These are phyloP conservation scores for Phytophthora podocarpi DNA, from an alignment of 352 stramenopile genomes.

Conservation along the genomic window DNA sequence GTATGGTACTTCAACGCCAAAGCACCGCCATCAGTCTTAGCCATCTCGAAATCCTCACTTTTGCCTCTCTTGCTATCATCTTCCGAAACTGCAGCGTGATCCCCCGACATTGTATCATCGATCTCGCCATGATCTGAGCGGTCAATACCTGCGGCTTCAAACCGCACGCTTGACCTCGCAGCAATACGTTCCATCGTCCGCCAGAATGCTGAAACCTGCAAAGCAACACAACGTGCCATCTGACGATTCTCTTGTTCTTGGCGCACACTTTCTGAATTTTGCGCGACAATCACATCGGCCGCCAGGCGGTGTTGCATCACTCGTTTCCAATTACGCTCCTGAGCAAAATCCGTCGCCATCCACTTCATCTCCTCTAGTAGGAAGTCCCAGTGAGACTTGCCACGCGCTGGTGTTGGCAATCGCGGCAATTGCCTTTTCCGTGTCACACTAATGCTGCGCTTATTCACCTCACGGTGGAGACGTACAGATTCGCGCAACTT, in stretches of 20 bases:
- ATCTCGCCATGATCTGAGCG: slow-evolving; percentile 12
- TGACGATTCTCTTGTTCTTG: slow-evolving; percentile 72
- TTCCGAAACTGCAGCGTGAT: slow-evolving; percentile 15
- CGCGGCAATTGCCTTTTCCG: slow-evolving; percentile 78
- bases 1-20: slow-evolving; percentile 49
- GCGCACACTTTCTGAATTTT: slow-evolving; percentile 70
- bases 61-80: slow-evolving; percentile 31
- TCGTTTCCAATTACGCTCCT: slow-evolving; percentile 97
- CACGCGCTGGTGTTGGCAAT: slow-evolving; percentile 51
- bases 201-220: slow-evolving; percentile 85
- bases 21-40: slow-evolving; percentile 3
- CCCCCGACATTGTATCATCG: slow-evolving; percentile 8
- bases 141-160: slow-evolving; percentile 49
- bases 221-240: slow-evolving; percentile 63
- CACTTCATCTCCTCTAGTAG: slow-evolving; percentile 97
- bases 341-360: slow-evolving; percentile 96
- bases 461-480: slow-evolving; percentile 48
- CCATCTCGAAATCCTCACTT: slow-evolving; percentile 17
- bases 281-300: slow-evolving; percentile 62
- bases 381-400: slow-evolving; percentile 92
- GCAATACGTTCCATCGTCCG: slow-evolving; percentile 86
- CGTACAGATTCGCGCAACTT: slow-evolving; percentile 56
- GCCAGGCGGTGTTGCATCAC: slow-evolving; percentile 68
- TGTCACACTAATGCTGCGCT: slow-evolving; percentile 42
- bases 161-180: slow-evolving; percentile 72